A percentile compares a stretch with the other conserved stretches of the same genome.
Evolutionary conservation across 306 rosid species (phyloP).

Genomic region (Cicer cuneatum): DNA sequence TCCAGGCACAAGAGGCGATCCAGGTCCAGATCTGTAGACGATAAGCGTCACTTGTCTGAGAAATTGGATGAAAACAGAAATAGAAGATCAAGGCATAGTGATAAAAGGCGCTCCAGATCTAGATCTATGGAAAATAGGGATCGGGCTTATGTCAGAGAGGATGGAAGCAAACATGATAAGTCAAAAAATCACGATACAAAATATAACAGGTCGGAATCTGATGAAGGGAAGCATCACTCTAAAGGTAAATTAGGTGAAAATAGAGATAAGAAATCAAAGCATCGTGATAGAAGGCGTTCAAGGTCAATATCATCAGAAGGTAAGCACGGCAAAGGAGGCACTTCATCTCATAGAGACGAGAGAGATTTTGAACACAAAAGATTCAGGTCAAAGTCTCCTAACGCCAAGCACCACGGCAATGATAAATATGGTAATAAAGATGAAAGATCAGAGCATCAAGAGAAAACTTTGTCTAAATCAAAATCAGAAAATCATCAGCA

Average conservation of each 20-base stretch:
- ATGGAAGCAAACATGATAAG: constrained; percentile 54
- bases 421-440: constrained; percentile 59
- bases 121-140: constrained; percentile 68
- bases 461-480: constrained; percentile 59
- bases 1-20: constrained; percentile 69
- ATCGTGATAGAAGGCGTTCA: constrained; percentile 75
- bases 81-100: constrained; percentile 57
- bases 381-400: constrained; percentile 67
- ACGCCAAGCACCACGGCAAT: constrained; percentile 49
- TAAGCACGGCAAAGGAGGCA: constrained; percentile 52
- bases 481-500: constrained; percentile 52
- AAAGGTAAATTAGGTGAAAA: constrained; percentile 61
- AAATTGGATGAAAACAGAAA: constrained; percentile 54
- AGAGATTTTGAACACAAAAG: constrained; percentile 49
- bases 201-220: constrained; percentile 66
- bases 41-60: constrained; percentile 54
- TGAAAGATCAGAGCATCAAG: constrained; percentile 58
- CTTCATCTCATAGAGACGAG: constrained; percentile 56
- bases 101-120: constrained; percentile 81
- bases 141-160: constrained; percentile 53
- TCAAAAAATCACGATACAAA: constrained; percentile 61
- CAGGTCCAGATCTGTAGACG: constrained; percentile 81
- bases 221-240: constrained; percentile 57
- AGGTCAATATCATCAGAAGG: constrained; percentile 71
- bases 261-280: constrained; percentile 71